A percentile compares a stretch with the other conserved stretches of the same genome.
phyloP scores from a whole-genome alignment of 2,329 filamentous ascomycete species.

The Neurospora crassa region DNA sequence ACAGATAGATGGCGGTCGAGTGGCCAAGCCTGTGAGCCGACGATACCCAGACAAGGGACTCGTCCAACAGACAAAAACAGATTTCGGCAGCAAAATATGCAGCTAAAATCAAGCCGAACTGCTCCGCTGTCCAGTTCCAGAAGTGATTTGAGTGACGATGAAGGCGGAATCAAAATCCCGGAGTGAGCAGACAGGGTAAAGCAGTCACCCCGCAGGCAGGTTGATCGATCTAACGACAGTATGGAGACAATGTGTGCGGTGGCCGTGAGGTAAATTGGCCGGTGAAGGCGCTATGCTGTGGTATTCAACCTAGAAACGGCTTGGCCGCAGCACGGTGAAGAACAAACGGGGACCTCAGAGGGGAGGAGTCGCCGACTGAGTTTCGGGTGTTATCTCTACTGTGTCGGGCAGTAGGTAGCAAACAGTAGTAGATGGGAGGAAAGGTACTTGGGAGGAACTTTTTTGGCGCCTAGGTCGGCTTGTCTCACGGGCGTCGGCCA shows the following conservation, averaged over 20 bases:
- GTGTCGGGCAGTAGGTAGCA: neutral
- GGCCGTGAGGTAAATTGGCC: neutral
- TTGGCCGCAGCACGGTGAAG: neutral
- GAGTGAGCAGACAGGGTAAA: neutral
- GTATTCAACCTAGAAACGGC: neutral
- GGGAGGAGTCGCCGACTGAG: neutral
- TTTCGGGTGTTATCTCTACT: neutral
- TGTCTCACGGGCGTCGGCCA: slow-evolving; percentile 16
- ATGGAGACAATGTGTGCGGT: neutral
- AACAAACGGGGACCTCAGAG: neutral
- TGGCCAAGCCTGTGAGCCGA: neutral
- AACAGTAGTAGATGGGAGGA: neutral
- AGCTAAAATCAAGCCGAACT: neutral
- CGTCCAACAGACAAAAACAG: neutral
- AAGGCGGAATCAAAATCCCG: neutral
- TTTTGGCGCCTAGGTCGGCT: slow-evolving; percentile 4
- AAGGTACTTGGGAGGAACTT: neutral
- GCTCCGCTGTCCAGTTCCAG: neutral
- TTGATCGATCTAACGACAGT: neutral
- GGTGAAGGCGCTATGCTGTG: neutral
- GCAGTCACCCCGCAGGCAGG: neutral
- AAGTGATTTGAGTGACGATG: neutral
- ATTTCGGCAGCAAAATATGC: neutral
- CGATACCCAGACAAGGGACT: neutral
- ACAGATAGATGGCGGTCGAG: neutral